Conservation (phyloP, 768 basidiomycete genomes). For the Trametes meyenii region DNA sequence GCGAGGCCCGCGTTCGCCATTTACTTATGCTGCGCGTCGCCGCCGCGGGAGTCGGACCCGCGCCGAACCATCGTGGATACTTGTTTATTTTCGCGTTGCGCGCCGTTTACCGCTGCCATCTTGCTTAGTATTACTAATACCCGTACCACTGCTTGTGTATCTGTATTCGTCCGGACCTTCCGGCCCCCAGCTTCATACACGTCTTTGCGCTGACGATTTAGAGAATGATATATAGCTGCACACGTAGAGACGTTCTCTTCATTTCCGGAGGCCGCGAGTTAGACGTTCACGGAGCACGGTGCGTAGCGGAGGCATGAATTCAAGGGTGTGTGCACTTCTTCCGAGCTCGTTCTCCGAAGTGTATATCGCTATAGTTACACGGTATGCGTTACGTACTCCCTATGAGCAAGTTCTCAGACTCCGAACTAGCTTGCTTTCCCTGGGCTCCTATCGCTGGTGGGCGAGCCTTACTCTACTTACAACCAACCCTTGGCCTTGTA, state of each 20-base stretch:
- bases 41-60: background rate
- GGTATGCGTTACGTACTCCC: too few relatives aligned
- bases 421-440: background rate
- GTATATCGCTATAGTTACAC: too few relatives aligned
- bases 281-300: too few relatives aligned
- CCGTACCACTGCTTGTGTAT: background rate
- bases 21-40: background rate
- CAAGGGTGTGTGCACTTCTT: too few relatives aligned
- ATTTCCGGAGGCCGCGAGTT: too few relatives aligned
- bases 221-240: background rate
- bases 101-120: background rate
- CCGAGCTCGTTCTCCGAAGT: too few relatives aligned
- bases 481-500: conserved; percentile 44
- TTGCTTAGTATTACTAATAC: background rate
- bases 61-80: background rate
- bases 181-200: conserved; percentile 1
- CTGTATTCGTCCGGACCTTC: conserved; percentile 5
- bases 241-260: background rate
- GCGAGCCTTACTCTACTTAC: background rate
- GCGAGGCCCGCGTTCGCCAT: background rate
- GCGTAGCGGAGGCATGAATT: too few relatives aligned
- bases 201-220: background rate
- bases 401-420: background rate
- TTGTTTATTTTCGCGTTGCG: background rate
- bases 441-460: background rate